Evolutionary conservation across 176 grass and related monocot species (phyloP), one percentile per base, ranked within the genome.

Genomic region (Echinochloa phyllopogon): DNA sequence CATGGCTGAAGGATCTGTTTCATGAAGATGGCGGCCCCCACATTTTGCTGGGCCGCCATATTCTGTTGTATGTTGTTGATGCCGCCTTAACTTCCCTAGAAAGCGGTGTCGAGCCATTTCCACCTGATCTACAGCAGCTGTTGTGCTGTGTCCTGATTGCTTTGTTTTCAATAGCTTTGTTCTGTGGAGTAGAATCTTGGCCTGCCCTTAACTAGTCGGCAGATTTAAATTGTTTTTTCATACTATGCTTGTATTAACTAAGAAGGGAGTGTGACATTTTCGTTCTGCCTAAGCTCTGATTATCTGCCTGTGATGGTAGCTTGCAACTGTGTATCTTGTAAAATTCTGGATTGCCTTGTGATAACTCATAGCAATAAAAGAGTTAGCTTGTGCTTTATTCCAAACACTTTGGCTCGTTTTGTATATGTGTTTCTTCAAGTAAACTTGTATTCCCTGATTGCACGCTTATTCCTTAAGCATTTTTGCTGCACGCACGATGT

Each of bases 11-110:
- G 29, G 43, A 66, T 63, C n/a, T 41, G 36, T 57, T 71, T 58
- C 50, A 21, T 44, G 65, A 86, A 71, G 53, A 51, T 10, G 84
- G 5, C 2, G 29, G n/a, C 57, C 80, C 79, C 58, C 17, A 69
- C 29, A 68, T 76, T 75, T 90, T 59, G 75, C 75, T 41, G 89
- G 74, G 68, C 60, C 59, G 20, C 68, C 52, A 59, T 82, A 59
- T 82, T 41, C 48, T 87, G 84, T 79, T 90, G 74, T 84, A 68
- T 86, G 68, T 76, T 86, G 74, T 83, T 78, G 59, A 61, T 79
- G 44, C 38, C 45, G 65, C 86, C 59, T 90, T 90, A 90, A 90
- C 84, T 79, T 84, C 57, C 20, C 66, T 86, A 82, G 83, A 83
- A 65, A 86, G 76, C 55, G 39, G 56, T 58, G 57, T 74, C 42